Evolutionary conservation across 345 rosid genomes (phyloP), one percentile per base, ranked within the genome.

Genomic region (Bruguiera parviflora): DNA sequence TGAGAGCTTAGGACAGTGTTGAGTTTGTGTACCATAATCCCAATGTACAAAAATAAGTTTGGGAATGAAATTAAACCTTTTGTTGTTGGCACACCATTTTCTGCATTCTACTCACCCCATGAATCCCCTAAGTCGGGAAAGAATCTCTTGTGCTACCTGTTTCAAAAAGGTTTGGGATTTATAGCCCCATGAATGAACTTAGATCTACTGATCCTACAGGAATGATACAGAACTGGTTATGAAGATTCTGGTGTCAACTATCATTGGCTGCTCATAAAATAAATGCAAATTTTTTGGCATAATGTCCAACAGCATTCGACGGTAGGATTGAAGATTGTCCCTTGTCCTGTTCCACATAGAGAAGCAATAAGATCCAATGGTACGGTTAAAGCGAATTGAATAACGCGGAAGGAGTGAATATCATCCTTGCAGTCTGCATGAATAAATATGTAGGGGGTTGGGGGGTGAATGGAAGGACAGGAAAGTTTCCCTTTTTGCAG

Each of bases 11-110:
- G 76, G 53, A 49, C 43, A 71, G 61, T 51, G 68, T 70, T 66
- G 74, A 64, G 75, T 58, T 78, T 78, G 75, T 84, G 84, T 76
- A 71, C 67, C 74, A 75, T 71, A 77, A 70, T 67, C 79, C 77
- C 80, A 68, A 16, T 79, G 82, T 81, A 79, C 28, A 68, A 37
- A 80, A 82, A 84, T 84, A 84, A 84, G 59, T 64, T 25, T 72
- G 84, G 83, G 79, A 84, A 70, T 73, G 73, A 65, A 70, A 64
- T 20, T 73, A 43, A 68, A 57, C 51, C 43, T 69, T 63, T 51
- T 71, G 19, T 31, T 65, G 29, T 24, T 56, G 53, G 55, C 71
- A 53, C 73, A 35, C 39, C 37, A 65, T 20, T 47, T 68, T 10
- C 51, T 57, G 8, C 29, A 15, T 22, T n/a, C 56, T 3, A 39